These are phyloP conservation scores for Amaranthus palmeri DNA, from an alignment of 148 eudicot genomes.

Conservation along the genomic window DNA sequence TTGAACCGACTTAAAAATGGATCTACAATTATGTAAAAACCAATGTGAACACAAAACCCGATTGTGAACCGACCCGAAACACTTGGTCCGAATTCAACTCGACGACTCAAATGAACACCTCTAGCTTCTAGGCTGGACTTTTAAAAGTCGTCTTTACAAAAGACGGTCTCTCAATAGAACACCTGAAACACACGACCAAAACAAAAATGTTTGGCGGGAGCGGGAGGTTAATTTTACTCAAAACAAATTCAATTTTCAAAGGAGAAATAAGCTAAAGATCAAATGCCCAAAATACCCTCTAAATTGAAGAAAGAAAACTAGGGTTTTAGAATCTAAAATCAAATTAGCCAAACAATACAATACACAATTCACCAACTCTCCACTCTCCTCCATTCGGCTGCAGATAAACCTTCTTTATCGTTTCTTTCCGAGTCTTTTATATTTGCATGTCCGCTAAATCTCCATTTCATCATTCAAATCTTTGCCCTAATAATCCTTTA, in stretches of 20 bases:
- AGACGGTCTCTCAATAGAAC: too few relatives aligned
- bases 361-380: background rate
- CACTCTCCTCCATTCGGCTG: slow-evolving; percentile 1
- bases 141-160: too few relatives aligned
- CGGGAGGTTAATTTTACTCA: background rate
- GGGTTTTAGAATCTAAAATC: slow-evolving; percentile 18
- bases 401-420: slow-evolving; percentile 16
- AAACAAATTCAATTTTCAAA: background rate
- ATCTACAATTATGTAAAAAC: too few relatives aligned
- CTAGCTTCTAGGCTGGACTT: too few relatives aligned
- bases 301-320: slow-evolving; percentile 9
- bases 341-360: background rate
- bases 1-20: too few relatives aligned
- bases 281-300: background rate
- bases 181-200: too few relatives aligned
- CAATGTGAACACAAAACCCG: too few relatives aligned
- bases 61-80: too few relatives aligned
- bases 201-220: slow-evolving; percentile 33
- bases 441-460: slow-evolving; percentile 18
- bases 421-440: slow-evolving; percentile 18
- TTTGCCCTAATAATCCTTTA: slow-evolving; percentile 3
- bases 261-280: slow-evolving; percentile 21
- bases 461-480: background rate
- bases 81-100: too few relatives aligned
- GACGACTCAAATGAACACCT: too few relatives aligned